A percentile compares a stretch with the other conserved stretches of the same genome.
Conservation (phyloP, 2,329 filamentous ascomycete genomes). For the Sarocladiaceae sp. region DNA sequence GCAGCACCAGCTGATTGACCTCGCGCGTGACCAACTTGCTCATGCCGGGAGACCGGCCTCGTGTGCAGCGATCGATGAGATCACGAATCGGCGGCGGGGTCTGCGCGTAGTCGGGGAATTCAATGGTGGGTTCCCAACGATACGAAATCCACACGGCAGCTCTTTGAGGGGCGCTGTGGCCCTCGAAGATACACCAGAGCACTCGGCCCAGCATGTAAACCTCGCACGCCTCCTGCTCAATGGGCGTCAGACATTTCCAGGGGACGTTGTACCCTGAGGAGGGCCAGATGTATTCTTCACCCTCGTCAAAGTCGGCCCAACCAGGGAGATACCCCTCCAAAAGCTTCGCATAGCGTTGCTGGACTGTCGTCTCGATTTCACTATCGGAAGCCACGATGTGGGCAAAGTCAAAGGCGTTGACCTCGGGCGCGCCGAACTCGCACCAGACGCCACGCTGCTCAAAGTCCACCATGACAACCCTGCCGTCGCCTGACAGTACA, state of each 20-base stretch:
- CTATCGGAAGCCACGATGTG: slow-evolving; percentile 49
- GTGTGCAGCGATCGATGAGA: slow-evolving; percentile 49
- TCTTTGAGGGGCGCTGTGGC: slow-evolving; percentile 52
- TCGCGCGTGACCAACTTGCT: slow-evolving; percentile 40
- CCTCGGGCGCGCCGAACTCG: slow-evolving; percentile 56
- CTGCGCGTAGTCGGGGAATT: slow-evolving; percentile 48
- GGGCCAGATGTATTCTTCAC: slow-evolving; percentile 44
- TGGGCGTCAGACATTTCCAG: slow-evolving; percentile 47
- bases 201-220: slow-evolving; percentile 60
- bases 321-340: slow-evolving; percentile 40
- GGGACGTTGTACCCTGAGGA: slow-evolving; percentile 49
- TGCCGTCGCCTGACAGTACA: slow-evolving; percentile 41
- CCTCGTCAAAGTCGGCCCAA: slow-evolving; percentile 36
- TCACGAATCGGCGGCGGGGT: slow-evolving; percentile 41
- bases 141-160: slow-evolving; percentile 58
- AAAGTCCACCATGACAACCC: slow-evolving; percentile 56
- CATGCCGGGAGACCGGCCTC: slow-evolving; percentile 40
- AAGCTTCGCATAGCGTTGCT: slow-evolving; percentile 34
- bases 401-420: slow-evolving; percentile 55
- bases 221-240: slow-evolving; percentile 53
- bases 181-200: slow-evolving; percentile 61
- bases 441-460: slow-evolving; percentile 61
- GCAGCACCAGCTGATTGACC: slow-evolving; percentile 42
- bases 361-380: slow-evolving; percentile 35
- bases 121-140: slow-evolving; percentile 48